Evolutionary conservation across 148 eudicot genomes (phyloP), one percentile per base, ranked within the genome.

Genomic region (Polygonum maritimum): DNA sequence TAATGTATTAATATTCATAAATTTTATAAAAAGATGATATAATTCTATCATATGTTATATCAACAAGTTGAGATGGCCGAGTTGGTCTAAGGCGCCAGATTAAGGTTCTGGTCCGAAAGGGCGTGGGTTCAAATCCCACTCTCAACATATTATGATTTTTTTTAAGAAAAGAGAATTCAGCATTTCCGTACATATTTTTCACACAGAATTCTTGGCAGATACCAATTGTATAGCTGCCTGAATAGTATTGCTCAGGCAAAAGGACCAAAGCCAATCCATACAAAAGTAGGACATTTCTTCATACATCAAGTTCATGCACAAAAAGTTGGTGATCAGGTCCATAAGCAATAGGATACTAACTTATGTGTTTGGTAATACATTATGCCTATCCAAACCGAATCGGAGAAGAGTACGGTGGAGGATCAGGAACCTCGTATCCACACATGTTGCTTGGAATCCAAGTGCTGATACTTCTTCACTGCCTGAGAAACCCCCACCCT

Each of bases 81-180:
- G 97, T 91, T 91, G 98, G 97, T 93, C 95, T 94, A 94, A 94
- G 98, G 98, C 92, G 97, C 98, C 96, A 94, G 98, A 92, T 90
- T 92, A 89, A 94, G 98, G 98, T 90, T 92, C 92, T 72, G 75
- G 96, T 91, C 94, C 94, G 94, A 91, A 93, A 91, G 93, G 93
- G 98, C 91, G 93, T 89, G 96, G 98, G 96, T 93, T 88, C 96
- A 86, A 93, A 89, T 93, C 96, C 93, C 96, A 91, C 98, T 85
- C 80, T 87, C 93, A 85, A 87, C 97, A 90, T 0, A 11, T 1
- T 11, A 2, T 31, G 2, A 0, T 62, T 26, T 62, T 62, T 60
- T 60, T 22, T 26, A 26, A 26, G 31, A 26, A 26, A 26, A 26
- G 1, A 26, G 1, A 26, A 26, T 26, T 26, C 31, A 26, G 31